Percentiles rank a stretch among this genome's conserved stretches.
Conservation (phyloP, 2,329 filamentous ascomycete species). For the Aspergillus carbonarius region DNA sequence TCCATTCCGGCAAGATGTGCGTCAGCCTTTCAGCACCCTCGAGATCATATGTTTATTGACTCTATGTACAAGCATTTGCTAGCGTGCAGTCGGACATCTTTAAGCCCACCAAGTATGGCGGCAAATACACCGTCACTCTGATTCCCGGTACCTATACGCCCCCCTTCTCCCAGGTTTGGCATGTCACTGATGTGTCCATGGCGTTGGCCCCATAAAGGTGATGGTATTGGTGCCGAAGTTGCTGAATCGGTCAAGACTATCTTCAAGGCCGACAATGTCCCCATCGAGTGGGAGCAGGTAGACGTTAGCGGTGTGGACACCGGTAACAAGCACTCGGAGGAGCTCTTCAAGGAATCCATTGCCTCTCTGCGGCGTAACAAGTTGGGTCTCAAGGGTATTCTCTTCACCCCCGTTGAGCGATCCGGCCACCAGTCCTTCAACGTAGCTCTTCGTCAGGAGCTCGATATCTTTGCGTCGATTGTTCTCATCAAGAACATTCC, state of each 20-base stretch:
- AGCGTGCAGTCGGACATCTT: conserved; percentile 94
- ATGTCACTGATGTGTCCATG: conserved; percentile 16
- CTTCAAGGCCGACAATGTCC: conserved; percentile 99
- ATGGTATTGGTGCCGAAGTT: conserved; percentile 97
- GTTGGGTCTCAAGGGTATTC: conserved; percentile 96
- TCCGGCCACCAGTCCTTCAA: conserved; percentile 99
- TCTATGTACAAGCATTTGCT: conserved; percentile 58
- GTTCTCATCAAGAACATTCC: conserved; percentile 99
- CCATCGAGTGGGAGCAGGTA: conserved; percentile 98
- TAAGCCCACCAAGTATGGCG: conserved; percentile 97
- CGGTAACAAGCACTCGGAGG: conserved; percentile 83
- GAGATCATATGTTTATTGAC: conserved; percentile 19
- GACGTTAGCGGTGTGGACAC: conserved; percentile 89
- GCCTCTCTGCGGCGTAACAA: conserved; percentile 97
- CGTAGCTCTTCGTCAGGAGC: conserved; percentile 96
- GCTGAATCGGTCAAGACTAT: conserved; percentile 98
- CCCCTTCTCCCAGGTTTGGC: neutral
- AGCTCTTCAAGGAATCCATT: conserved; percentile 92
- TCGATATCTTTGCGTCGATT: conserved; percentile 98
- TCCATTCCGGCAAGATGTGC: conserved; percentile 57
- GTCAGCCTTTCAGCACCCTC: conserved; percentile 24
- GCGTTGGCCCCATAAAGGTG: conserved; percentile 51
- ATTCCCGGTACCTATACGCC: conserved; percentile 70
- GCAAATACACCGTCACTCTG: conserved; percentile 98
- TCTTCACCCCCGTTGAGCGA: conserved; percentile 94